Conservation (phyloP, 1,284 basidiomycete species). For the Amylostereum chailletii region DNA sequence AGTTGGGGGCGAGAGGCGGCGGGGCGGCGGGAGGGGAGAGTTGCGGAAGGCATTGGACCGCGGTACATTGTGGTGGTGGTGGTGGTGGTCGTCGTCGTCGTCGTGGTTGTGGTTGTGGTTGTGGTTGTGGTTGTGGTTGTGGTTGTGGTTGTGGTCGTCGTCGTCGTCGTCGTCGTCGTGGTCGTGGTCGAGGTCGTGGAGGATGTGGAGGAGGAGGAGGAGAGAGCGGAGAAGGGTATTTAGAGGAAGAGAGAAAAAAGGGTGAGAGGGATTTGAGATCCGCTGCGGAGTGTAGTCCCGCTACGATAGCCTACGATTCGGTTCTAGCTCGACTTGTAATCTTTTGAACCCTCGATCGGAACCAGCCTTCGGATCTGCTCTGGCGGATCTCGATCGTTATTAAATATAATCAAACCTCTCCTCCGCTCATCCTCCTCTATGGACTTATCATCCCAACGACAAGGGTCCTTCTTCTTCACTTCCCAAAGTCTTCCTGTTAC, state of each 20-base stretch:
- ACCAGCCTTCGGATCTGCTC: too few species aligned
- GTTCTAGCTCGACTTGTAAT: too few species aligned
- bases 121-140: background rate
- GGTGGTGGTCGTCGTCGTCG: background rate
- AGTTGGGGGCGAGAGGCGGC: slow-evolving; percentile 2
- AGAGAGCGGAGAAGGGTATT: background rate
- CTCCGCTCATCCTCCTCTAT: too few species aligned
- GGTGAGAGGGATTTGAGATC: background rate
- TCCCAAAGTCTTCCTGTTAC: background rate
- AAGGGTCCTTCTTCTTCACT: too few species aligned
- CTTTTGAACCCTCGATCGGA: too few species aligned
- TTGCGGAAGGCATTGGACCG: background rate
- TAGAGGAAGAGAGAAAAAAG: background rate
- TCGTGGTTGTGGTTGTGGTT: background rate
- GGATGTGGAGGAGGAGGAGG: background rate
- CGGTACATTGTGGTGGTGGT: slow-evolving; percentile 1
- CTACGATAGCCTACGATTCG: too few species aligned
- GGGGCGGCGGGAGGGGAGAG: background rate
- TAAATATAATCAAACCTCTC: too few species aligned
- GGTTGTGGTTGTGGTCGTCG: background rate
- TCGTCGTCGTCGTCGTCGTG: background rate
- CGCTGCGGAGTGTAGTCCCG: too few species aligned
- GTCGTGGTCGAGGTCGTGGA: background rate
- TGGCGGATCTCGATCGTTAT: too few species aligned
- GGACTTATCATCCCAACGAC: too few species aligned